Base-by-base conservation (phyloP, 2,329 filamentous ascomycete species). In the Biscogniauxia mediterranea region DNA sequence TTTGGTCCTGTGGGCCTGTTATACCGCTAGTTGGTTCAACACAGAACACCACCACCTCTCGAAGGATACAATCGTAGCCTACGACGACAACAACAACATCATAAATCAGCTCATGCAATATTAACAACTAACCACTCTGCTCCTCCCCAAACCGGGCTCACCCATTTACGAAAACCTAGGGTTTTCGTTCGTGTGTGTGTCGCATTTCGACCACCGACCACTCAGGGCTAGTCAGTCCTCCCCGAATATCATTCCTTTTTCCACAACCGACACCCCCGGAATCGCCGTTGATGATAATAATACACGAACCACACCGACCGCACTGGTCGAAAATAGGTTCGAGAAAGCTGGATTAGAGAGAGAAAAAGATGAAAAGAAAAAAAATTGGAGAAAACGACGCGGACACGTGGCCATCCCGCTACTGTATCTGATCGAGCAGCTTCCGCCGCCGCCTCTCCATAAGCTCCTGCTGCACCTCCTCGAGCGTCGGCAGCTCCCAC, bases 391-490 rank as follows among this genome's bases (percentile, higher is more conserved):
- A 23, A 52, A 81, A 57, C 78, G 80, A 59, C 58, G 17, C 25
- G 19, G 32, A 50, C 5, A 55, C 15, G 46, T 19, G 2, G 28
- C 7, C 28, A 32, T 13, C 7, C 7, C 7, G 32, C 57, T 69
- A 73, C 62, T 74, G 66, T 38, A 96, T 82, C 78, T 95, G 94
- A 70, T 97, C 92, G 68, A 99, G 78, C 64, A 99, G 79, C 75
- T 89, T 92, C 76, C 89, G 85, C 74, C 92, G 87, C 77, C 93
- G 85, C 77, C 94, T 84, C 67, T 97, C 93, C 58, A 99, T 84
- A 68, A 99, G 79, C 77, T 98, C 95, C 72, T 93, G 87, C 77
- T 97, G 92, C n/a, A 98, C 94, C 74, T 98, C 92, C 20, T 96
- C 92, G 60, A 92, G 78, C 5, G 90, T 93, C 8, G 95, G 95